Conservation (phyloP, 176 grass and related monocot genomes). For the barley (Hordeum vulgare) region MorexV3_pseudomolecules_assembly NC_058523.1:404088687-404089186, state of each 20-base stretch:
- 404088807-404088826: slow-evolving; percentile 37
- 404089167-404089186: too few species aligned
- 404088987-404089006: slow-evolving; percentile 27
- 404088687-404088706: slow-evolving; percentile 59
- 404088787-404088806: slow-evolving; percentile 30
- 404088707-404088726: slow-evolving; percentile 48
- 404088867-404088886: slow-evolving; percentile 3
- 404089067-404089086: too few species aligned
- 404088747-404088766: slow-evolving; percentile 56
- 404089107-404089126: too few species aligned
- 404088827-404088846: slow-evolving; percentile 1
- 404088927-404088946: not conserved
- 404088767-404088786: slow-evolving; percentile 51
- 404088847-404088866: not conserved
- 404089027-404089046: slow-evolving; percentile 20
- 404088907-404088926: not conserved
- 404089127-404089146: too few species aligned
- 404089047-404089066: not conserved
- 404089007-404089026: not conserved
- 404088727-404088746: slow-evolving; percentile 63
- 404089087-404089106: too few species aligned
- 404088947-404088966: not conserved
- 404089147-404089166: too few species aligned
- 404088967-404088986: slow-evolving; percentile 16
- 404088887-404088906: slow-evolving; percentile 25